Evolutionary conservation across 139 green algal species (phyloP).

Genomic region (Desmodesmus armatus): DNA sequence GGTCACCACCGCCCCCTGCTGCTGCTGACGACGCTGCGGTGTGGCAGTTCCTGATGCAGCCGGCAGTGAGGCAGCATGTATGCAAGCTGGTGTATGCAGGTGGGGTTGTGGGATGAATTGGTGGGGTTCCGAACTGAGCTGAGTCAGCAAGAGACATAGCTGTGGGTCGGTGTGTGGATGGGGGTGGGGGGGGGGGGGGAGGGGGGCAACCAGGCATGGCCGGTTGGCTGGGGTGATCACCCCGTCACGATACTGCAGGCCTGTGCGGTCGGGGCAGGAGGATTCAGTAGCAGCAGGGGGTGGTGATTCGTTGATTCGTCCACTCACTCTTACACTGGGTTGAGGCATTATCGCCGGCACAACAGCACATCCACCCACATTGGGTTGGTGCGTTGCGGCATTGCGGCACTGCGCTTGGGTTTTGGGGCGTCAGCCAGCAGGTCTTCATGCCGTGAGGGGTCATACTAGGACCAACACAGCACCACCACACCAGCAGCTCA

Average conservation of each 20-base stretch:
- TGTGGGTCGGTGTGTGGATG: not conserved
- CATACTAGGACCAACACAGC: not conserved
- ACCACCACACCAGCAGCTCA: no score
- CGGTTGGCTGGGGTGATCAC: not conserved
- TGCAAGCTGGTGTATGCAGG: constrained; percentile 61
- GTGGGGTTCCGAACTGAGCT: not conserved
- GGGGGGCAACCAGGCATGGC: not conserved
- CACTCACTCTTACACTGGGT: not conserved
- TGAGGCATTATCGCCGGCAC: not conserved
- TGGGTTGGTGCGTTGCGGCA: no score
- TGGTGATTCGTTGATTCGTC: not conserved
- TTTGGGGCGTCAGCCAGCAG: no score
- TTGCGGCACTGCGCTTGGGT: no score
- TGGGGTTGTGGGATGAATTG: not conserved
- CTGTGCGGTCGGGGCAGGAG: not conserved
- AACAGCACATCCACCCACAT: no score
- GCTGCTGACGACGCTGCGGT: not conserved
- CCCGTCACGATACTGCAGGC: not conserved
- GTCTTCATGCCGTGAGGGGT: not conserved
- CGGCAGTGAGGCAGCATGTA: constrained; percentile 60
- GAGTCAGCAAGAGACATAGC: not conserved
- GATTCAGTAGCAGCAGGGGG: not conserved
- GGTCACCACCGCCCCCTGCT: no score
- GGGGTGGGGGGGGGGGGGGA: not conserved
- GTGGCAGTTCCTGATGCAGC: constrained; percentile 55